A percentile compares a stretch with the other conserved stretches of the same genome.
Conservation (phyloP, 208 protist genomes). For the Angomonas ambiguus region DNA sequence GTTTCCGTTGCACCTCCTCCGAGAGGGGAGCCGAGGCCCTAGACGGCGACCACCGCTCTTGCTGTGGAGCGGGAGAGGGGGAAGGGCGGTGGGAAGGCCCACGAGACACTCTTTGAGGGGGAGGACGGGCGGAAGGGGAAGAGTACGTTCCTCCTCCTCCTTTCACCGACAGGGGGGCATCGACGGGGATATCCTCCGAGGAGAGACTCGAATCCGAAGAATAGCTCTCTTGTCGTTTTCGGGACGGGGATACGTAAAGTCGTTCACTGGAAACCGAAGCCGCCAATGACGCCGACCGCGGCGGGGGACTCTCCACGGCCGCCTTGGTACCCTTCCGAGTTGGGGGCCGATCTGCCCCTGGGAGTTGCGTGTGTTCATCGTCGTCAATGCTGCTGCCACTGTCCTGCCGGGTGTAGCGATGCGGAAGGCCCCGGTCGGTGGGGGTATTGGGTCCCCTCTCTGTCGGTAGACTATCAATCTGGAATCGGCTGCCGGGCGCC, state of each 20-base stretch:
- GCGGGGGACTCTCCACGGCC: neutral
- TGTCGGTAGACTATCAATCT: no score
- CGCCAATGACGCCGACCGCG: neutral
- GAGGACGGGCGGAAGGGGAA: no score
- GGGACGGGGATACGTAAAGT: slow-evolving; percentile 32
- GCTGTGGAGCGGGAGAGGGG: no score
- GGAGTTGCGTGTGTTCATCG: slow-evolving; percentile 5
- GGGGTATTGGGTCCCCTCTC: neutral
- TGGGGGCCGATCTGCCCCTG: neutral
- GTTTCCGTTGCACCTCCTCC: neutral
- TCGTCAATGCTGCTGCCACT: neutral
- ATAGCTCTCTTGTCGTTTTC: neutral
- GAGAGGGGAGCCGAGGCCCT: neutral
- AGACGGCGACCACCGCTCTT: no score
- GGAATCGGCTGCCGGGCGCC: no score
- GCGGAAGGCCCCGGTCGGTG: neutral
- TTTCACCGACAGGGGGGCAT: no score
- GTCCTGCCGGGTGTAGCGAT: neutral
- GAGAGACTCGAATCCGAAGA: neutral
- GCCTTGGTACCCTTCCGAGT: neutral
- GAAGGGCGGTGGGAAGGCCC: no score
- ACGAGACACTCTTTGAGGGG: no score
- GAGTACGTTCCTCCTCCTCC: no score
- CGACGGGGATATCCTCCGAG: neutral
- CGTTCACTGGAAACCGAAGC: slow-evolving; percentile 11